Evolutionary conservation across 306 rosid species (phyloP), one percentile per base, ranked within the genome.

Genomic region (Heteromeles arbutifolia): DNA sequence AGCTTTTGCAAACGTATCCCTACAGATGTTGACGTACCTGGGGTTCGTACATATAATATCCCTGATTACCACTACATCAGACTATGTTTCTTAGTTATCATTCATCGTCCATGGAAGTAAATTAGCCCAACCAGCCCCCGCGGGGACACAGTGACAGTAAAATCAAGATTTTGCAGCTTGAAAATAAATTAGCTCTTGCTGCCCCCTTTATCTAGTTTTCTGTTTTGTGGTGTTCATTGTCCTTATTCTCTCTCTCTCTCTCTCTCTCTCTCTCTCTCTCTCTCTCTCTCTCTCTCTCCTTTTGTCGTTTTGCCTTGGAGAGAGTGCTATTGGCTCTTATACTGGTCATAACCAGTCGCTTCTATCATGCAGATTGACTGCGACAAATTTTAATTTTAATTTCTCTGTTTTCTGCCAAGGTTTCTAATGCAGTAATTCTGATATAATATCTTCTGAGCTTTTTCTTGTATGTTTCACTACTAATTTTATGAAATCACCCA

Each of bases 1-100:
- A 95, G 90, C 87, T 95, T 92, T 72, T 95, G 99, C 84, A 95
- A 85, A 84, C 97, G 96, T 75, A 90, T 90, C 77, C 97, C 99
- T 41, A 95, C 97, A 45, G 99, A 95, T 83, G 93, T 95, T 15
- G 99, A 95, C 85, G 80, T 92, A 73, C 92, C 97, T 32, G 99
- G 97, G 97, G 99, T 95, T 50, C 45, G 96, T 88, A 80, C 79
- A 80, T n/a, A 73, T 69, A 87, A 63, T 59, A 69, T 77, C 50
- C 15, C 57, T 63, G 80, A 29, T 54, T 59, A 22, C 57, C 28
- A 22, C 26, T 65, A 43, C 57, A 14, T 48, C 37, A 67, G 62
- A 22, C 53, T 66, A 41, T 65, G 13, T 24, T 41, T 44, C 15
- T 24, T 43, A 63, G 29, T 8, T 4, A 26, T 32, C 2, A 25